A percentile compares a stretch with the other conserved stretches of the same genome.
phyloP scores from a whole-genome alignment of 1,284 basidiomycete species.

The Rhodotorula sp. region DNA sequence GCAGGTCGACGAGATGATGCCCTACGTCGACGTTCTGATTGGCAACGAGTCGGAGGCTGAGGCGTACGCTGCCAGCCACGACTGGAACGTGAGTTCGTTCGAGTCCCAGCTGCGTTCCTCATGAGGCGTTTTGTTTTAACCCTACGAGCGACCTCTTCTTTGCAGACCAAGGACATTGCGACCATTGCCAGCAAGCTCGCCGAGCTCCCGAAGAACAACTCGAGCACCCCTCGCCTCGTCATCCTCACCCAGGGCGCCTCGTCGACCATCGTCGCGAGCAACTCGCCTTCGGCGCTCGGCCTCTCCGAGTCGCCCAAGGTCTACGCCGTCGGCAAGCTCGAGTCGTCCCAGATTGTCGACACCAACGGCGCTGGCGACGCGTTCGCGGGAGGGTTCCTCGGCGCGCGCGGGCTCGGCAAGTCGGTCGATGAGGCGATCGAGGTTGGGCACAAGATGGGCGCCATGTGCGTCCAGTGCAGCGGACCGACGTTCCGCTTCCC shows the following conservation, averaged over 20 bases:
- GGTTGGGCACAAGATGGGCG: constrained; percentile 83
- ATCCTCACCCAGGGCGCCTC: constrained; percentile 88
- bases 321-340: constrained; percentile 65
- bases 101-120: neutral
- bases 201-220: constrained; percentile 63
- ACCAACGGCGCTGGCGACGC: constrained; percentile 99
- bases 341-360: constrained; percentile 77
- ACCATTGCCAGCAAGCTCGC: constrained; percentile 73
- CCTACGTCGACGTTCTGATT: constrained; percentile 81
- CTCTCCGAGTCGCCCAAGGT: constrained; percentile 55
- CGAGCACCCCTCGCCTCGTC: constrained; percentile 66
- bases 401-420: constrained; percentile 79
- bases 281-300: constrained; percentile 56
- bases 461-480: constrained; percentile 83
- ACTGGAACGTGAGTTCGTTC: constrained; percentile 50
- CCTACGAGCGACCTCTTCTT: neutral
- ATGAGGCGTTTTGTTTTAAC: neutral
- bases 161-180: constrained; percentile 61
- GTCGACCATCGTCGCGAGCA: constrained; percentile 73
- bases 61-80: constrained; percentile 71
- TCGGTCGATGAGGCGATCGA: constrained; percentile 72
- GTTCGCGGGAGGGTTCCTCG: constrained; percentile 96
- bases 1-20: constrained; percentile 74
- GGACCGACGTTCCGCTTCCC: constrained; percentile 57
- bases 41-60: constrained; percentile 94